These are phyloP conservation scores for Manihot esculenta DNA, from an alignment of 441 rosid species.

Conservation along the genomic window DNA sequence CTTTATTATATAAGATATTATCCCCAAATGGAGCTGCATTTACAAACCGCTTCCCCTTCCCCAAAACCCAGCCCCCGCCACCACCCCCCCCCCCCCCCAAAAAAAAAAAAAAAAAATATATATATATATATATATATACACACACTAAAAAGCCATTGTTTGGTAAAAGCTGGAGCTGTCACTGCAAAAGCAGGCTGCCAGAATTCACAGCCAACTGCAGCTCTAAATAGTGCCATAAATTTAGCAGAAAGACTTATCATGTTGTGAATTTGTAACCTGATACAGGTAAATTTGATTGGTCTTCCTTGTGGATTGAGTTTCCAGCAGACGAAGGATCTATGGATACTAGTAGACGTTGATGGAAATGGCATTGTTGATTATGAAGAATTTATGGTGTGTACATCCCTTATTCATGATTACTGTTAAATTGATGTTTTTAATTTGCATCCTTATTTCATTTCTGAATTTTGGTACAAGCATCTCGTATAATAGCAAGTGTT, in stretches of 20 bases:
- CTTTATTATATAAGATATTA: not conserved
- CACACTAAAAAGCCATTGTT: too few species aligned
- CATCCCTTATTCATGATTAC: not conserved
- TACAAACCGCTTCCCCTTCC: too few species aligned
- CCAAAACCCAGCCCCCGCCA: too few species aligned
- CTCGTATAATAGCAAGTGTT: not conserved
- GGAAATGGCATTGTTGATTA: slow-evolving; percentile 68
- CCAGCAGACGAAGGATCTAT: slow-evolving; percentile 66
- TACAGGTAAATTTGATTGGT: slow-evolving; percentile 66
- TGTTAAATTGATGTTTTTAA: not conserved
- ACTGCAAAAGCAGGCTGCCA: too few species aligned
- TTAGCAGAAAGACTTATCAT: slow-evolving; percentile 15
- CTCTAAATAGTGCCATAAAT: too few species aligned
- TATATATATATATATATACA: too few species aligned
- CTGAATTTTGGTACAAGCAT: not conserved
- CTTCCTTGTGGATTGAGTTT: slow-evolving; percentile 62
- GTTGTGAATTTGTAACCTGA: not conserved
- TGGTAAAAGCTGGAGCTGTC: too few species aligned
- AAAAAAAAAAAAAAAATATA: too few species aligned
- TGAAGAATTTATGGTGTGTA: slow-evolving; percentile 69
- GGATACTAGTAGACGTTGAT: slow-evolving; percentile 68
- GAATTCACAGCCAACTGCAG: too few species aligned
- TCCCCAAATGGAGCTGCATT: too few species aligned
- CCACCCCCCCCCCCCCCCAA: too few species aligned
- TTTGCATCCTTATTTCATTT: not conserved